A percentile compares a stretch with the other conserved stretches of the same genome.
phyloP scores from a whole-genome alignment of 495 filamentous ascomycete genomes.

The Collariella sp. region DNA sequence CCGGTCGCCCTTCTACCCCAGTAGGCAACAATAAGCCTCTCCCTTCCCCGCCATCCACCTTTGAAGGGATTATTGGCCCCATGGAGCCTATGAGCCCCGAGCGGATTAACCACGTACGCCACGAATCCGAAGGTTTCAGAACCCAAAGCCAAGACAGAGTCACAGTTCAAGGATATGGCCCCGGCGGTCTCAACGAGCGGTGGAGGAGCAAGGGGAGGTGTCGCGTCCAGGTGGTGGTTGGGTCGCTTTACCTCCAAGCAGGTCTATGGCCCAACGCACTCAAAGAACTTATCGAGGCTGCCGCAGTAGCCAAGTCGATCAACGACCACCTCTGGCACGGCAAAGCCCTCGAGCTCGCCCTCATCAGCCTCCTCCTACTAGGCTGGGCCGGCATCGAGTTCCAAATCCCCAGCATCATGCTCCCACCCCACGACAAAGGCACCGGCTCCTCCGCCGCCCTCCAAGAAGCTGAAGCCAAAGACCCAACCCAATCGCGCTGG shows the following conservation, averaged over 20 bases:
- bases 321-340: conserved; percentile 96
- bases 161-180: conserved; percentile 76
- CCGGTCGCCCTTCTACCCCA: conserved; percentile 46
- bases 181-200: conserved; percentile 61
- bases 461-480: conserved; percentile 35
- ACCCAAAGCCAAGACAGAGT: conserved; percentile 64
- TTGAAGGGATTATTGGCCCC: conserved; percentile 58
- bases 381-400: conserved; percentile 84
- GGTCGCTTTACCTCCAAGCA: conserved; percentile 76
- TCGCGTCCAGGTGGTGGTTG: conserved; percentile 70
- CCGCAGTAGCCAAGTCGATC: conserved; percentile 62
- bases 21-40: conserved; percentile 36
- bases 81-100: conserved; percentile 29
- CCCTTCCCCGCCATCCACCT: conserved; percentile 56
- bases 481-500: conserved; percentile 35
- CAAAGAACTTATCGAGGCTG: conserved; percentile 74
- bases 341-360: conserved; percentile 81
- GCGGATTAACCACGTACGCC: conserved; percentile 18
- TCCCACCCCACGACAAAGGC: conserved; percentile 40
- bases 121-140: conserved; percentile 32
- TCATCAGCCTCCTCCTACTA: conserved; percentile 73
- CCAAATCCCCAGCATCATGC: conserved; percentile 53
- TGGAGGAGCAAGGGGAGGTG: conserved; percentile 76
- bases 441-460: conserved; percentile 38
- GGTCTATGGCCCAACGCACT: conserved; percentile 86